Conservation (phyloP, 108 stramenopile species). For the Nannochloropsis granulata region DNA sequence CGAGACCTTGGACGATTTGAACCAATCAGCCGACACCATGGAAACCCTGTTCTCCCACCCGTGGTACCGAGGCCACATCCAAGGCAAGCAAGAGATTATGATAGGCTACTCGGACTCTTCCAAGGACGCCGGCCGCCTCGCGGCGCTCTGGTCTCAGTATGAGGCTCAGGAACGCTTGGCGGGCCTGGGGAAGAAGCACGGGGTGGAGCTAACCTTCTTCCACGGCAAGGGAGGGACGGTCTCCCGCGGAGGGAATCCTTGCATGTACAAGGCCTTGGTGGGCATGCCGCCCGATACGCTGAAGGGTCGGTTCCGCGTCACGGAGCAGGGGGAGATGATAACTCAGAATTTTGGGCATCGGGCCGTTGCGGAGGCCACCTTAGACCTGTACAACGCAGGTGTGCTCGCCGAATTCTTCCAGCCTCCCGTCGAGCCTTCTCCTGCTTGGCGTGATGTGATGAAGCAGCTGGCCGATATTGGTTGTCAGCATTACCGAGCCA, state of each 20-base stretch:
- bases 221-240: constrained; percentile 96
- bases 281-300: constrained; percentile 86
- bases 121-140: constrained; percentile 86
- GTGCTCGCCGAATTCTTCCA: constrained; percentile 65
- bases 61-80: constrained; percentile 58
- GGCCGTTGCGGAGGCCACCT: constrained; percentile 66
- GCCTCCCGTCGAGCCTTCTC: constrained; percentile 48
- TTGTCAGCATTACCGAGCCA: constrained; percentile 61
- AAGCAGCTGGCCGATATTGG: constrained; percentile 52
- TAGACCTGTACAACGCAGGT: constrained; percentile 90
- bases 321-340: constrained; percentile 98
- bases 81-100: constrained; percentile 89
- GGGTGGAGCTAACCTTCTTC: constrained; percentile 81
- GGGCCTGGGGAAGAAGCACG: constrained; percentile 51
- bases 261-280: constrained; percentile 62
- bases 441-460: constrained; percentile 68
- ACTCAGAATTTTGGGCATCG: constrained; percentile 85
- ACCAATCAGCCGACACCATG: constrained; percentile 8
- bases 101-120: constrained; percentile 93
- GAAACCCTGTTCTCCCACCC: constrained; percentile 51
- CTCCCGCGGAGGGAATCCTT: constrained; percentile 87
- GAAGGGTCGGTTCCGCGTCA: constrained; percentile 93
- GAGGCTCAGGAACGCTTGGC: constrained; percentile 71
- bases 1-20: constrained; percentile 82
- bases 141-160: constrained; percentile 90